Evolutionary conservation across 352 stramenopile species (phyloP).

Genomic region (Discostella stelligera): DNA sequence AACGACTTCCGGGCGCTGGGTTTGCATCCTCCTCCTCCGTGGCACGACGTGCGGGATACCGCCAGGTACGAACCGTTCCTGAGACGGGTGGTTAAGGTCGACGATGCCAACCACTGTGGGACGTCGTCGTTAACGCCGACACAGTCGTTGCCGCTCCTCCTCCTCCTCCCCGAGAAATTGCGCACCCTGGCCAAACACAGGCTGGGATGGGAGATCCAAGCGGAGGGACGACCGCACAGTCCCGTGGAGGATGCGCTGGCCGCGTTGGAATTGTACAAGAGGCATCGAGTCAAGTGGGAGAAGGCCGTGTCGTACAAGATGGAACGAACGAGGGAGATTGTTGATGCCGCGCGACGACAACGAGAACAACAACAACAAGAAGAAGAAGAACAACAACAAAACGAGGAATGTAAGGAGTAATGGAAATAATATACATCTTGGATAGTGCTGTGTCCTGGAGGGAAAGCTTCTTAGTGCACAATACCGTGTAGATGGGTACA

Average conservation of each 20-base stretch:
- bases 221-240: constrained; percentile 56
- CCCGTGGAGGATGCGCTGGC: constrained; percentile 78
- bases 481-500: too few relatives aligned
- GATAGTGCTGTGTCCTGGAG: too few relatives aligned
- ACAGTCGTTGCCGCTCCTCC: constrained; percentile 28
- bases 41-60: constrained; percentile 82
- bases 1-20: constrained; percentile 84
- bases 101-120: too few relatives aligned
- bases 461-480: too few relatives aligned
- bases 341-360: too few relatives aligned
- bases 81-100: too few relatives aligned
- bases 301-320: constrained; percentile 51
- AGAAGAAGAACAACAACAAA: too few relatives aligned
- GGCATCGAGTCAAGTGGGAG: constrained; percentile 78
- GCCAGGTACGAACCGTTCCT: constrained; percentile 81
- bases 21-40: constrained; percentile 76
- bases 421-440: too few relatives aligned
- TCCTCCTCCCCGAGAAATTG: constrained; percentile 57
- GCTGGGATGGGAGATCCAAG: constrained; percentile 81
- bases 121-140: too few relatives aligned
- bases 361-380: too few relatives aligned
- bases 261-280: constrained; percentile 82
- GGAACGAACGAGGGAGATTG: constrained; percentile 40
- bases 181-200: constrained; percentile 75
- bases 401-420: too few relatives aligned